Evolutionary conservation across 164 flowering plant species (phyloP).

Genomic region (Hamamelis virginiana): DNA sequence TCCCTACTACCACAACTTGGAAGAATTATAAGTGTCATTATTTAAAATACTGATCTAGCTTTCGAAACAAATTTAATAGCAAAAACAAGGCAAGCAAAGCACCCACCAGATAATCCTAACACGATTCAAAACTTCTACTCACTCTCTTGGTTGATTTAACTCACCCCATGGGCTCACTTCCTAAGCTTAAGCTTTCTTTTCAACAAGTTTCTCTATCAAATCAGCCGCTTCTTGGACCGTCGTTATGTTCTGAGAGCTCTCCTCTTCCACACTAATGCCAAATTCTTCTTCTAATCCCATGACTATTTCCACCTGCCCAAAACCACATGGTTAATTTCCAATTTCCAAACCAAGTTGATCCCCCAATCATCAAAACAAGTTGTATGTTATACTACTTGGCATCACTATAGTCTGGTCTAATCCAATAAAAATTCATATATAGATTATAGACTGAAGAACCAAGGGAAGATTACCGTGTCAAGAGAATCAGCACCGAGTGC

Average conservation of each 20-base stretch:
- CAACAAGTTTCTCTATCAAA: slow-evolving; percentile 29
- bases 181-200: slow-evolving; percentile 23
- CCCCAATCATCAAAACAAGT: no score
- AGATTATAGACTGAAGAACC: neutral
- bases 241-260: slow-evolving; percentile 28
- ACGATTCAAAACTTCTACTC: neutral
- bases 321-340: neutral
- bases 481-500: slow-evolving; percentile 86
- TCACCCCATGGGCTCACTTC: neutral
- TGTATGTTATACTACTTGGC: no score
- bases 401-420: no score
- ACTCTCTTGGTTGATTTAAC: neutral
- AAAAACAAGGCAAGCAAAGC: no score
- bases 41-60: no score
- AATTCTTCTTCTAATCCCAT: slow-evolving; percentile 39
- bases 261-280: slow-evolving; percentile 29
- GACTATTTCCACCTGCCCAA: slow-evolving; percentile 40
- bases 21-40: no score
- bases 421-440: neutral
- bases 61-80: no score
- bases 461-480: slow-evolving; percentile 52
- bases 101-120: no score
- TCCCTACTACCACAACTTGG: no score
- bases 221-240: slow-evolving; percentile 40
- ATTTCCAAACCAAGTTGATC: no score